phyloP scores from a whole-genome alignment of 345 rosid species.

The Linum tenue region DNA sequence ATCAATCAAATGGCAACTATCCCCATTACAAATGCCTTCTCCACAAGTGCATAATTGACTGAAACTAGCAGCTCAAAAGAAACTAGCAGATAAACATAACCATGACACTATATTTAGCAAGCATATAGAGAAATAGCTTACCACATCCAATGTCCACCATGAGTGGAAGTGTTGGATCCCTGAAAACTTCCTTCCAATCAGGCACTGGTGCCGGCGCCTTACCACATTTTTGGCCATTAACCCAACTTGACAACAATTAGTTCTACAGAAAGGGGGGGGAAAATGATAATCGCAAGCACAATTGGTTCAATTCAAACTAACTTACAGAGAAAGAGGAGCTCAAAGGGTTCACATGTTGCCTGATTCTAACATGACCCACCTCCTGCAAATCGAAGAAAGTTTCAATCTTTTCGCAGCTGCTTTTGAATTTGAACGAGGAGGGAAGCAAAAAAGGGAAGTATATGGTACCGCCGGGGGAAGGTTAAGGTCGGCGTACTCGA shows the following conservation, averaged over 20 bases:
- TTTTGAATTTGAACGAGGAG: background rate
- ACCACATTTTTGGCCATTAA: conserved; percentile 1
- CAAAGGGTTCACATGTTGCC: conserved; percentile 45
- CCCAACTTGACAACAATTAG: background rate
- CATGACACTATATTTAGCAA: background rate
- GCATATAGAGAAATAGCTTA: conserved; percentile 13
- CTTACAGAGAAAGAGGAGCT: conserved; percentile 42
- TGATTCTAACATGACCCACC: conserved; percentile 67
- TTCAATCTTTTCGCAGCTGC: background rate
- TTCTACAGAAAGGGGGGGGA: background rate
- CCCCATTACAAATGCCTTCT: too few relatives aligned
- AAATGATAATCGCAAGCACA: too few relatives aligned
- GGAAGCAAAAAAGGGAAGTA: background rate
- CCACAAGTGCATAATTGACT: background rate
- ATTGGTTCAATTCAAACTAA: background rate
- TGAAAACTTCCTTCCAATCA: conserved; percentile 61
- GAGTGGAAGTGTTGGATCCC: conserved; percentile 70
- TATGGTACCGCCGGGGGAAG: conserved; percentile 14
- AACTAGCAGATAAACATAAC: background rate
- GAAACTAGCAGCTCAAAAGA: background rate
- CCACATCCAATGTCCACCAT: conserved; percentile 98
- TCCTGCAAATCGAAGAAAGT: conserved; percentile 37
- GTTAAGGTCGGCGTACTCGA: conserved; percentile 74
- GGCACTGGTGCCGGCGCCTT: conserved; percentile 61
- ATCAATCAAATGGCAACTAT: background rate